Evolutionary conservation across 2,329 filamentous ascomycete genomes (phyloP), one percentile per base, ranked within the genome.

Genomic region (Bipolaris sorokiniana): DNA sequence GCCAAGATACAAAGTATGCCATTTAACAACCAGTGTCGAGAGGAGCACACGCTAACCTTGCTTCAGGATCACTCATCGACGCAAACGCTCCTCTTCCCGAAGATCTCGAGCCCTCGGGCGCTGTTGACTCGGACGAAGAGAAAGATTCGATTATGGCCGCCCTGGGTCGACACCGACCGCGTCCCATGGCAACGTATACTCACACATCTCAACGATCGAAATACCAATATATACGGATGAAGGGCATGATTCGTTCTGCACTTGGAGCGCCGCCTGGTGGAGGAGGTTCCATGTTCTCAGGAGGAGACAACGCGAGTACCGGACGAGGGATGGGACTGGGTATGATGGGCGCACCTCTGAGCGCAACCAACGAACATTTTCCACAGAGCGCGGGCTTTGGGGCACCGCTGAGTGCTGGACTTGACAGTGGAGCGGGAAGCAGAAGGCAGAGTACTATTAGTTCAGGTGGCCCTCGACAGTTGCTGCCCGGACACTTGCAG

Each of bases 71-170:
- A 34, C 92, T 93, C 36, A 90, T 99, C 65, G 93, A 98, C 74
- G 94, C 95, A 54, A 96, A 96, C 74, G 93, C 93, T 1, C 93
- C 92, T 2, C 79, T 95, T 16, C 91, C 94, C 67, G 92, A 97
- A 68, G 91, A 96, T 45, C 86, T 86, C 55, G 91, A 91, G 59
- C 88, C 87, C 5, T 76, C 77, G 1, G 90, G 88, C 2, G 70
- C 91, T 1, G 86, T 99, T 36, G 95, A 99, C 76, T 95, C 91
- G 2, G 95, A 99, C 72, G 95, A 98, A 80, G 95, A 99, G 77
- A 92, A 91, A 48, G 89, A 92, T 47, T 84, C 89, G 0, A 91
- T 98, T 49, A 97, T 98, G 92, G 82, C 85, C 31, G 90, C 91
- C 7, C 84, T 83, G 31, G 82, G 87, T 22, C 86, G 87, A 51